Evolutionary conservation across 768 basidiomycete species (phyloP), one percentile per base, ranked within the genome.

Genomic region (Lentinula sp.): DNA sequence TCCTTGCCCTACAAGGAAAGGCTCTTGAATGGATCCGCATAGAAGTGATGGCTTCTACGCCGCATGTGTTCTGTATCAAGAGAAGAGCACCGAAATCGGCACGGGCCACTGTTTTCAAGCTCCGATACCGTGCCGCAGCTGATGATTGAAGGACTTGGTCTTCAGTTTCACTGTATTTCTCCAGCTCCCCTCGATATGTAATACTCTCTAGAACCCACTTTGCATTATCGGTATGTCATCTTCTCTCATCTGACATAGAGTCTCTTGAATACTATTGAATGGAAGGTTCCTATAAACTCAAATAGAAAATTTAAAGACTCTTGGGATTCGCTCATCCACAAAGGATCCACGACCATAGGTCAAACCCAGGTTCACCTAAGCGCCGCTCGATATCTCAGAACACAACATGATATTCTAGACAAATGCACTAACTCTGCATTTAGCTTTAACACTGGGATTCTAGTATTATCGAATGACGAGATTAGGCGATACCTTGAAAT

Each of bases 21-120:
- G 16, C 13, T 57, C 56, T 57, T 42, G 4, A 18, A 46, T 6
- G 56, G 56, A 57, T 57, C 56, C 56, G 56, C 56, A 45, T 45
- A 43, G 53, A 36, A 48, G 5, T 57, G 56, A 57, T 57, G 39
- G 56, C 56, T 57, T 57, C 56, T 57, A 41, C 56, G 56, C 56
- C 56, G 56, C 56, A 57, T 57, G 56, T 56, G 35, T 32, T 52
- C 50, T 52, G 35, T 52, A 13, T 50, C 49, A n/a, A 39, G 37
- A 35, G 9, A 20, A 12, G n/a, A 39, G 4, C 20, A 15, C 18
- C 50, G 23, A 48, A 18, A 16, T 48, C 46, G 46, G 50, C 50
- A 15, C 35, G 16, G 12, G 16, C 4, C 28, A 33, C 8, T 13
- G 45, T 13, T 46, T n/a, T 0, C 0, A 51, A 15, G 20, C 0